Evolutionary conservation across 176 grass and related monocot genomes (phyloP).

Genomic region (Alloteropsis semialata): DNA sequence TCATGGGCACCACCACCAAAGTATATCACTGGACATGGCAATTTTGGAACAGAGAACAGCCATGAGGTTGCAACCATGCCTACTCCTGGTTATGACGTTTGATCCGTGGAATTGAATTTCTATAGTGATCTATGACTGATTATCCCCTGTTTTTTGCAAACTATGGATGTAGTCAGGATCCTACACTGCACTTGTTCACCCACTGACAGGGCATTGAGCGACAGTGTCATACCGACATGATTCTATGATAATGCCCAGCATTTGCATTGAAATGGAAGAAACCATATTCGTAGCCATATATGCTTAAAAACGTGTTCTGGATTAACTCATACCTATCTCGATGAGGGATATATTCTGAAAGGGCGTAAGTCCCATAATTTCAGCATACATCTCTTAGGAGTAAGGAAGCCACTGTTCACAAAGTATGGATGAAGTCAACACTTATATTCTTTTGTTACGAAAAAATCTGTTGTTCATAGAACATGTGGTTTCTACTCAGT

Average conservation of each 20-base stretch:
- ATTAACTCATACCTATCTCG: neutral
- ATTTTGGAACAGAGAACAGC: conserved; percentile 35
- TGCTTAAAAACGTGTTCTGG: neutral
- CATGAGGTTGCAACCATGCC: conserved; percentile 39
- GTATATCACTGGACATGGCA: conserved; percentile 25
- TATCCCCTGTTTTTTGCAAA: neutral
- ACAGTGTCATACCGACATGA: neutral
- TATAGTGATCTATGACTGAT: too few relatives aligned
- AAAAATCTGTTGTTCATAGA: neutral
- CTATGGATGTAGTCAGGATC: neutral
- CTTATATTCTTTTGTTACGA: neutral
- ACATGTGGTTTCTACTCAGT: neutral
- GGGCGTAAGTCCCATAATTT: neutral
- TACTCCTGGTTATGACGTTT: conserved; percentile 52
- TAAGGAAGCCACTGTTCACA: neutral
- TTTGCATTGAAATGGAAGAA: neutral
- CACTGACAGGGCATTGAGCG: neutral
- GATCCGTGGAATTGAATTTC: neutral
- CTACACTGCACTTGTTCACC: conserved; percentile 3
- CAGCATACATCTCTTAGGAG: neutral
- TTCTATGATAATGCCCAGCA: neutral
- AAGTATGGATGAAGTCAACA: neutral
- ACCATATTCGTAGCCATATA: neutral
- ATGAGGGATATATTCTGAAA: conserved; percentile 37
- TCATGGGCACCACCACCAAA: conserved; percentile 25